Conservation (phyloP, 495 filamentous ascomycete genomes). For the Chaetomium cochliodes region DNA sequence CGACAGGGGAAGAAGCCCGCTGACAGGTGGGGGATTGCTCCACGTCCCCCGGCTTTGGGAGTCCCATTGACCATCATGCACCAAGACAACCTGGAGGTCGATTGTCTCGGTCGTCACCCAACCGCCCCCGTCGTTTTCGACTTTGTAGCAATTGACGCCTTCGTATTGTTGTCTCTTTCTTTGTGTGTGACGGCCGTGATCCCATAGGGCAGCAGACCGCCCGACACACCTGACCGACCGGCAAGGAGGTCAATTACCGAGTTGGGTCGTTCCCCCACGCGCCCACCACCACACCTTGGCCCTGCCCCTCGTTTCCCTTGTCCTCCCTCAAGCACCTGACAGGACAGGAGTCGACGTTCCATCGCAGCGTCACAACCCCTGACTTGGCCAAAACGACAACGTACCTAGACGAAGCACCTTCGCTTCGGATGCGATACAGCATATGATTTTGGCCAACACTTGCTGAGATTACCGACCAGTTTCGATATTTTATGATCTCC, state of each 20-base stretch:
- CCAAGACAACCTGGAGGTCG: too few relatives aligned
- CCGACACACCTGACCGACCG: not conserved
- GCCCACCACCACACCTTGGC: constrained; percentile 2
- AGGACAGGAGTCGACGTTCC: constrained; percentile 19
- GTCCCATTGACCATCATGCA: too few relatives aligned
- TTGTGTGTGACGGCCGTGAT: constrained; percentile 3
- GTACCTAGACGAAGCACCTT: not conserved
- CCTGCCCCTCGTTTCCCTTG: constrained; percentile 18
- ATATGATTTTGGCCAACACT: not conserved
- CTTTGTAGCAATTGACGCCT: not conserved
- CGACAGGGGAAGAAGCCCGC: not conserved
- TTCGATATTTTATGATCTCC: not conserved
- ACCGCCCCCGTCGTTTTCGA: not conserved
- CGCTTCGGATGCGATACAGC: not conserved
- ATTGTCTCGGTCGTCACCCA: not conserved
- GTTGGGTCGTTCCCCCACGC: not conserved
- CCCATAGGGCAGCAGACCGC: not conserved
- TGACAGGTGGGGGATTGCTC: constrained; percentile 7
- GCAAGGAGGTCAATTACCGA: not conserved
- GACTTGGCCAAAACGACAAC: not conserved
- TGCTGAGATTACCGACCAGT: not conserved
- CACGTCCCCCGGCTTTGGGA: not conserved
- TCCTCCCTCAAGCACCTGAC: constrained; percentile 10
- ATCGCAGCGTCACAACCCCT: constrained; percentile 16
- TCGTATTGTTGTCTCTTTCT: not conserved